Base-by-base conservation (phyloP, 73 alveolate species). In the Paramecium sonneborni region DNA sequence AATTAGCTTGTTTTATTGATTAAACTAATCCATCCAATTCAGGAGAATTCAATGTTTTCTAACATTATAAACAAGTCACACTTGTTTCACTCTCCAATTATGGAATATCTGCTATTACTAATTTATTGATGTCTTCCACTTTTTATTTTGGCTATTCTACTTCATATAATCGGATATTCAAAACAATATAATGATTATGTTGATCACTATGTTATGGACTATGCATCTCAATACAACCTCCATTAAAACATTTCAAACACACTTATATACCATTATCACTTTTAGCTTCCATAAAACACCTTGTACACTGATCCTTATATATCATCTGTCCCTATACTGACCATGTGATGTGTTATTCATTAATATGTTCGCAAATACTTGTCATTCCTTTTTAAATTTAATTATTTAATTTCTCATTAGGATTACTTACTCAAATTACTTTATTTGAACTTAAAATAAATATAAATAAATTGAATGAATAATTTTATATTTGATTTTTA, bases 241-340 rank as follows among this genome's bases (percentile, higher is more conserved):
- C 99, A 79, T 96, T 94, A 92, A 97, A 97, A 70, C 99, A 98
- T 76, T 95, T 96, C 55, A 98, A 90, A 88, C 99, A 98, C 6
- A 98, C 95, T 74, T 97, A 97, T 44, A 98, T 67, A n/a, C 99
- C 99, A 39, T 30, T 88, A 70, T 97, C 94, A 95, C 96, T 93
- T 90, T 88, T 95, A 2, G 95, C 92, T 56, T 92, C 86, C 30
- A 87, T 85, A 72, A 94, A 97, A 86, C 99, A 97, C 58, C 95
- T 90, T 18, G 96, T 94, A 85, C 99, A 97, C 76, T 97, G 97
- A 88, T 97, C 99, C 57, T 97, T 97, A 93, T 97, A 94, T 48
- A 97, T 94, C 10, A 88, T 91, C 57, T 57, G 62, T 20, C 97
- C 98, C 76, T 91, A 39, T 2, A 88, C 34, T 39, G 90, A 79